These are phyloP conservation scores for Suillus lakei DNA, from an alignment of 768 basidiomycete species.

Conservation along the genomic window DNA sequence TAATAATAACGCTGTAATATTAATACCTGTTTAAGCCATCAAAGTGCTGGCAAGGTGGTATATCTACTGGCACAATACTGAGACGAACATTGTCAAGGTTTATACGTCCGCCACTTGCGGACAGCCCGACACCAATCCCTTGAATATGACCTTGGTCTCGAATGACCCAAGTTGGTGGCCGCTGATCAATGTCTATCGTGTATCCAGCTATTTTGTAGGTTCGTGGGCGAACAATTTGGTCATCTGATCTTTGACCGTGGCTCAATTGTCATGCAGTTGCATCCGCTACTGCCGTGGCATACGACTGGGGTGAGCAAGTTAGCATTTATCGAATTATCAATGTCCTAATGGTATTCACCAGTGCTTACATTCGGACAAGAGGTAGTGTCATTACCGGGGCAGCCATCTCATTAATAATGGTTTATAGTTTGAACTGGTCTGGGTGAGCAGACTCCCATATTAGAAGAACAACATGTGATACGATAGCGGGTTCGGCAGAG, in stretches of 20 bases:
- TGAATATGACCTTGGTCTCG: not conserved
- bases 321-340: not conserved
- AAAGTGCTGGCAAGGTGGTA: not conserved
- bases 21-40: not conserved
- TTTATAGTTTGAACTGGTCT: conserved; percentile 2
- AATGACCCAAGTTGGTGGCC: not conserved
- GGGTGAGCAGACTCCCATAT: not conserved
- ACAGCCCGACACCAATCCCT: not conserved
- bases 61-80: conserved; percentile 7
- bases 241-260: not conserved
- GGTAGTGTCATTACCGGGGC: not conserved
- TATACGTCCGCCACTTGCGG: not conserved
- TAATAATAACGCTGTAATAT: too few relatives aligned
- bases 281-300: not conserved
- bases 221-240: not conserved
- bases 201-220: not conserved
- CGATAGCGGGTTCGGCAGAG: not conserved
- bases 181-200: not conserved
- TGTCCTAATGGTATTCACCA: not conserved
- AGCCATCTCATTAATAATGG: not conserved
- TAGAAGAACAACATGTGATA: too few relatives aligned
- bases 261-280: not conserved
- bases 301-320: conserved; percentile 1
- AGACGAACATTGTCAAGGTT: not conserved
- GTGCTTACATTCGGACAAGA: not conserved